phyloP scores from a whole-genome alignment of 208 protist genomes.

The Trypanosomatidae sp. region DNA sequence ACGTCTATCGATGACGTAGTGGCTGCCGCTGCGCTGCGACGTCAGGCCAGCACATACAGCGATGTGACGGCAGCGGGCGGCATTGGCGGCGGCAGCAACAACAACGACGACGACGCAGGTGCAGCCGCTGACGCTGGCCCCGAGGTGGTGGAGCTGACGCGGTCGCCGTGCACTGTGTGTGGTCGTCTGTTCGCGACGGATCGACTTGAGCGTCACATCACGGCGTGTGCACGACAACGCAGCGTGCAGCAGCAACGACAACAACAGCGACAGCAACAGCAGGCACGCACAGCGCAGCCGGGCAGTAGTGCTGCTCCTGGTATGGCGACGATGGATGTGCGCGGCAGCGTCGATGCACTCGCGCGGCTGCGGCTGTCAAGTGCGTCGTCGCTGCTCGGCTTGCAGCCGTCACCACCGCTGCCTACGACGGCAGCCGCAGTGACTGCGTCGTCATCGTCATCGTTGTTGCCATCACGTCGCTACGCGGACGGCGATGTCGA shows the following conservation, averaged over 20 bases:
- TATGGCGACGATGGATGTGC: no score
- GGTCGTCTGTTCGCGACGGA: constrained; percentile 47
- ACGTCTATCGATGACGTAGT: no score
- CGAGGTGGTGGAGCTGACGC: constrained; percentile 10
- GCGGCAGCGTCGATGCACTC: no score
- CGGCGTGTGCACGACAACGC: constrained; percentile 18
- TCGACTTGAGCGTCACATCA: constrained; percentile 35
- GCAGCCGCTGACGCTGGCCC: background rate
- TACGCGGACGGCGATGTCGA: no score
- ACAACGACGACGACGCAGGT: constrained; percentile 1
- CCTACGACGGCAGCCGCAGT: no score
- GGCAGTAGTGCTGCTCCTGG: no score
- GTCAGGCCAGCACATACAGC: constrained; percentile 6
- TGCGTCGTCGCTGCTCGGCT: no score
- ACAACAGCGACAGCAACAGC: background rate
- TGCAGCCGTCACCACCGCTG: no score
- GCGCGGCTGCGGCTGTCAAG: no score
- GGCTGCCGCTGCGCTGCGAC: background rate
- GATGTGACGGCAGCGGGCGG: constrained; percentile 8
- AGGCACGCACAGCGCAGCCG: no score
- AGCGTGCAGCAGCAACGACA: background rate
- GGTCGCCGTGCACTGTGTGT: constrained; percentile 60
- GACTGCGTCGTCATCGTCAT: no score
- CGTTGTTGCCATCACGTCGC: no score
- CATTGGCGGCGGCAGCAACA: constrained; percentile 1